Percentiles rank a stretch among this genome's conserved stretches.
These are phyloP conservation scores for Gelatoporia subvermispora DNA, from an alignment of 768 basidiomycete genomes.

Conservation along the genomic window DNA sequence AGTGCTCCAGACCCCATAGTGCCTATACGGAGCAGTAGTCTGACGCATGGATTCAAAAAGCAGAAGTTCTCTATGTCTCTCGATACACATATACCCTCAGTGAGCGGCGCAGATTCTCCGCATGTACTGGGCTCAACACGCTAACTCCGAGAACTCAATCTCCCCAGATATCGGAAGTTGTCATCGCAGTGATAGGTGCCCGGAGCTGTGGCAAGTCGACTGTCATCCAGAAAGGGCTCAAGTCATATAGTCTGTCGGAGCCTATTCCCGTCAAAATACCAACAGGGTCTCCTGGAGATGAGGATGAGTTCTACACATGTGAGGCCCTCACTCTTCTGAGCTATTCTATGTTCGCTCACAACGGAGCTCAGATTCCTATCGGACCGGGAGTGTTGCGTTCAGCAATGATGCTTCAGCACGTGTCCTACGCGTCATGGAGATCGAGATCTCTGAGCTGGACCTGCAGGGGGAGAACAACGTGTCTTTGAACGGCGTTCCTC, in stretches of 20 bases:
- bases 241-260: conserved; percentile 45
- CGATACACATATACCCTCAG: conserved; percentile 22
- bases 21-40: conserved; percentile 21
- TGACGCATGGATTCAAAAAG: conserved; percentile 17
- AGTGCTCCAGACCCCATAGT: conserved; percentile 16
- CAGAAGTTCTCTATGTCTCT: conserved; percentile 17
- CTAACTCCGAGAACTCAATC: conserved; percentile 9
- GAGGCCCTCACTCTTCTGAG: conserved; percentile 27
- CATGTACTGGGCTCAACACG: no score
- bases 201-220: conserved; percentile 81
- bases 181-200: conserved; percentile 76
- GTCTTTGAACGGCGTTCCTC: conserved; percentile 35
- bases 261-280: conserved; percentile 15
- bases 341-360: conserved; percentile 15
- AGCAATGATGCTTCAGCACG: conserved; percentile 7
- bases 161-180: conserved; percentile 30
- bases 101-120: conserved; percentile 8
- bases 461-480: conserved; percentile 31
- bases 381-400: conserved; percentile 31
- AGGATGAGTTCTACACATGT: conserved; percentile 19
- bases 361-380: conserved; percentile 32
- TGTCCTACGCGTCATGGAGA: conserved; percentile 26
- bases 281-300: conserved; percentile 9
- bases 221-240: conserved; percentile 73
- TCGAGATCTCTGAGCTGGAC: conserved; percentile 28